phyloP scores from a whole-genome alignment of 2,329 filamentous ascomycete genomes.

The Botrytis porri region DNA sequence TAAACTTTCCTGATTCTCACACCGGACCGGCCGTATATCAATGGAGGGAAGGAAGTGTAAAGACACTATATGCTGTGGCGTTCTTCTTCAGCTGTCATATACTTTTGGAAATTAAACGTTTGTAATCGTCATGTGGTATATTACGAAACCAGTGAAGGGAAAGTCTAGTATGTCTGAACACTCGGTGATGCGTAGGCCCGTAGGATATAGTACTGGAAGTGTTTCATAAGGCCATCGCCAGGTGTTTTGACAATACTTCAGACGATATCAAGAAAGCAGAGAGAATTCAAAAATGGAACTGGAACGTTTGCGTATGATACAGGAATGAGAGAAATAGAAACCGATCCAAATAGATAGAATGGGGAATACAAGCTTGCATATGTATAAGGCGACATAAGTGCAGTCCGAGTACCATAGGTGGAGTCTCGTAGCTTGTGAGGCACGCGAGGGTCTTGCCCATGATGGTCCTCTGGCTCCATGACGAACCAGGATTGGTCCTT shows the following conservation, averaged over 20 bases:
- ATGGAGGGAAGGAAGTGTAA: conserved; percentile 4
- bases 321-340: neutral
- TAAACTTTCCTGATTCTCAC: neutral
- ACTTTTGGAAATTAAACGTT: neutral
- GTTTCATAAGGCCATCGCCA: conserved; percentile 28
- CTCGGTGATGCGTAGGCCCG: conserved; percentile 25
- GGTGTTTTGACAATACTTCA: conserved; percentile 17
- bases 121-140: conserved; percentile 2
- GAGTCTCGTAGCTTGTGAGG: neutral
- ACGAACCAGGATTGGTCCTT: conserved; percentile 11
- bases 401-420: conserved; percentile 2
- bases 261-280: conserved; percentile 19
- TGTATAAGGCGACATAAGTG: conserved; percentile 16
- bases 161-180: conserved; percentile 20
- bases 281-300: conserved; percentile 7
- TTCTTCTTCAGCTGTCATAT: neutral
- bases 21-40: neutral
- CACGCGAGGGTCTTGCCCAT: conserved; percentile 3
- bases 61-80: neutral
- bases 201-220: conserved; percentile 13
- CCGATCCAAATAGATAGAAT: neutral
- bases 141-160: conserved; percentile 4
- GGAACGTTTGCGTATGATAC: neutral
- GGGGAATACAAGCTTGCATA: conserved; percentile 12
- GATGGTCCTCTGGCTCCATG: neutral